Evolutionary conservation across 345 rosid genomes (phyloP), one percentile per base, ranked within the genome.

Genomic region (Dipteronia sinensis): DNA sequence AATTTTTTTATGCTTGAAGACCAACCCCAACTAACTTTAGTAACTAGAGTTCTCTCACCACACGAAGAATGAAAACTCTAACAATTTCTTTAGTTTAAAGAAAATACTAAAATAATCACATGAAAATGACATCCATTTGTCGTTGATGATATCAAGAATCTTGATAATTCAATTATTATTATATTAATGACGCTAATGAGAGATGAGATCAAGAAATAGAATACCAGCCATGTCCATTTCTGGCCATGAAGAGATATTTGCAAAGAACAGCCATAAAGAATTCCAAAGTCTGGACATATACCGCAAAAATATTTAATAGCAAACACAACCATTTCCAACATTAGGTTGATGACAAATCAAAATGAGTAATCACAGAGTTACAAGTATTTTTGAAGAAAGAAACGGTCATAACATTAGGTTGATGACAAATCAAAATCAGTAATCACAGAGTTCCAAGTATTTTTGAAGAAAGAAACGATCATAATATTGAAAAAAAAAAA

Each of bases 61-160:
- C 19, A 25, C 27, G 61, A 8, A 9, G 61, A 9, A 65, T 44
- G 76, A 78, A 78, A 65, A 72, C 55, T 10, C 34, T 38, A 65
- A 65, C 19, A 2, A 73, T 66, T 67, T 59, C 53, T 65, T 67
- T 67, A 40, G 16, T 22, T n/a, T 46, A 72, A 9, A 51, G 34
- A 22, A 53, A 71, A 15, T 11, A 65, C 34, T 79, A 22, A 11
- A 68, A 62, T 56, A 74, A 25, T 22, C 44, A 49, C n/a, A 27
- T 40, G 82, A 80, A 69, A 75, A 44, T 8, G 72, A 75, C 61
- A 70, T 62, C 7, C 6, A 27, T 16, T 62, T 74, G 66, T 47
- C 61, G 53, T 69, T 27, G 17, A 16, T 79, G 38, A 38, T 31
- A 10, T 25, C 38, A 73, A 27, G 72, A 42, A 49, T 3, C 62